phyloP scores from a whole-genome alignment of 768 basidiomycete genomes.

The Podaxis rugospora region DNA sequence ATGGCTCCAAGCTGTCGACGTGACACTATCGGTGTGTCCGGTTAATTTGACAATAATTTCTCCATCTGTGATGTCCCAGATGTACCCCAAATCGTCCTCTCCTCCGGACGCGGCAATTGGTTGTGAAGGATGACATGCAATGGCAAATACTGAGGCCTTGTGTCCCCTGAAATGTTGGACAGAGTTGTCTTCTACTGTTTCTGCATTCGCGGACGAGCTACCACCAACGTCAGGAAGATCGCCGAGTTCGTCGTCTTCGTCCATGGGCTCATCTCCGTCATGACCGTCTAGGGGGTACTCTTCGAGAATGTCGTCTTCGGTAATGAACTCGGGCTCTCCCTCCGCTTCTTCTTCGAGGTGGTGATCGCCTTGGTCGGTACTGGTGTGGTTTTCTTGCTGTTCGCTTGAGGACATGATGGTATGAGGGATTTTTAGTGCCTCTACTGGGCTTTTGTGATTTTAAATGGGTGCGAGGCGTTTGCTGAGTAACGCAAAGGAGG shows the following conservation, averaged over 20 bases:
- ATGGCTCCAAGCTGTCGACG: slow-evolving; percentile 67
- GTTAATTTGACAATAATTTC: slow-evolving; percentile 79
- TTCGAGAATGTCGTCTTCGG: slow-evolving; percentile 57
- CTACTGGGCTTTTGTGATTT: neutral
- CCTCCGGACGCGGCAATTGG: slow-evolving; percentile 89
- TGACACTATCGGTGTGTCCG: slow-evolving; percentile 92
- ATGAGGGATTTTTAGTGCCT: slow-evolving; percentile 1
- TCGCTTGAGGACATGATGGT: slow-evolving; percentile 30
- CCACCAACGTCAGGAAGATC: slow-evolving; percentile 35
- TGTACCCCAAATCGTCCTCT: slow-evolving; percentile 91
- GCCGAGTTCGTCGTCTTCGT: slow-evolving; percentile 54
- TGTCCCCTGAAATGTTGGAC: slow-evolving; percentile 70
- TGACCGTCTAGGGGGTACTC: slow-evolving; percentile 62
- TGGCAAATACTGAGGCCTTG: slow-evolving; percentile 73
- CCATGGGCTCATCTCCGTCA: slow-evolving; percentile 55
- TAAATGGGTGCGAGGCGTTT: neutral
- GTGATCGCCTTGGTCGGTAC: slow-evolving; percentile 44
- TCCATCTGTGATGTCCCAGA: slow-evolving; percentile 86
- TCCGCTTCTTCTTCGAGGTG: slow-evolving; percentile 32
- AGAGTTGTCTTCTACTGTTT: slow-evolving; percentile 51
- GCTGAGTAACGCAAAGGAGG: slow-evolving; percentile 13
- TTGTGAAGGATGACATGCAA: slow-evolving; percentile 79
- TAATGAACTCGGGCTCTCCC: slow-evolving; percentile 45
- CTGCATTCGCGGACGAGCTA: slow-evolving; percentile 23
- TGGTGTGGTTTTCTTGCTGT: slow-evolving; percentile 29